Evolutionary conservation across 148 eudicot genomes (phyloP), one percentile per base, ranked within the genome.

Genomic region (Diospyros lotus): DNA sequence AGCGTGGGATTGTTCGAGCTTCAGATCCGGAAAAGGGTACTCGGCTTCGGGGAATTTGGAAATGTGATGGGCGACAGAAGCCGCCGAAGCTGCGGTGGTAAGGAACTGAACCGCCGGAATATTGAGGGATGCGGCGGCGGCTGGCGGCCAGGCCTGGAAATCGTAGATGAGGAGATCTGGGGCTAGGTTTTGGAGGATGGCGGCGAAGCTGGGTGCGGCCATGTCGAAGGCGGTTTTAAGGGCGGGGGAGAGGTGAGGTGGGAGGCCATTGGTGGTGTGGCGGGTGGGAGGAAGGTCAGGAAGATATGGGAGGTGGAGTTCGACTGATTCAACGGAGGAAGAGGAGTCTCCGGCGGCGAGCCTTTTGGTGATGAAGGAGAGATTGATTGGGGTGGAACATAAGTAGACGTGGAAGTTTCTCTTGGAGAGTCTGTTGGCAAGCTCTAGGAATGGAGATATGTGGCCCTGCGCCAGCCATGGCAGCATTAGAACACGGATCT

Each of bases 121-220:
- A 6, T 51, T 58, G 11, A 17, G 10, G 4, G 58, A 28, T 14
- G 69, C 38, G 13, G 84, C 81, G 12, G 70, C 8, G 60, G 17
- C 45, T 52, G 76, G 64, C 5, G 84, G 78, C 84, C 84, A 78
- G 6, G 76, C 64, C 42, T 69, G 78, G 62, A 67, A 77, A 58
- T 81, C 84, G 58, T 81, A 78, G 2, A 82, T 74, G 18, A 82
- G 38, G 13, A 82, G 42, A 38, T 82, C 78, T 2, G 84, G 84
- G 4, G 60, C 64, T 14, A 77, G 9, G 40, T 9, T 67, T 28
- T 56, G 9, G 18, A 82, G 46, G 17, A 78, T 70, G 17, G 70
- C 38, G 10, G 62, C 42, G 65, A 82, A 78, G 0, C 6, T 58
- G 1, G 68, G 78, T 11, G 50, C 46, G 1, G 81, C 64, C 81